Evolutionary conservation across 2,329 filamentous ascomycete genomes (phyloP).

Genomic region (Hymenoscyphus fructigenus): DNA sequence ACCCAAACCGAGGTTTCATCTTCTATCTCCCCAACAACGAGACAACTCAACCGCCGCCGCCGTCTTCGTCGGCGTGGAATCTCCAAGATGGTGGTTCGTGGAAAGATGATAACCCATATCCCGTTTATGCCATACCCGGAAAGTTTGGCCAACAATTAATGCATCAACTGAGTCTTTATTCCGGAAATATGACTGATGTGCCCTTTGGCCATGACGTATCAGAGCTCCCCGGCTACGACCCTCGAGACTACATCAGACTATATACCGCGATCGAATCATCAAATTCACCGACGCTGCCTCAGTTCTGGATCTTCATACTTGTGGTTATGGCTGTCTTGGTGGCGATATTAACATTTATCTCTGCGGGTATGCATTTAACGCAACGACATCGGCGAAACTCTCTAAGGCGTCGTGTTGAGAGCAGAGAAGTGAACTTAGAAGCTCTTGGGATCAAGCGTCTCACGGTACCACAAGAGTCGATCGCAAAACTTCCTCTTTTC

Average conservation of each 20-base stretch:
- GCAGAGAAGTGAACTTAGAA: constrained; percentile 83
- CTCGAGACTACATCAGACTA: constrained; percentile 59
- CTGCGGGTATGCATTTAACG: constrained; percentile 71
- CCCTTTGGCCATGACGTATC: constrained; percentile 59
- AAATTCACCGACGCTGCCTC: constrained; percentile 55
- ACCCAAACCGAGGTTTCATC: constrained; percentile 61
- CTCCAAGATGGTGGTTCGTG: constrained; percentile 69
- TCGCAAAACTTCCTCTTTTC: constrained; percentile 76
- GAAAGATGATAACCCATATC: constrained; percentile 69
- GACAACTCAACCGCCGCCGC: constrained; percentile 62
- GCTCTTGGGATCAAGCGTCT: constrained; percentile 80
- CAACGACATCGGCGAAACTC: constrained; percentile 68
- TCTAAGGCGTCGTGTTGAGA: constrained; percentile 68
- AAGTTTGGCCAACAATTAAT: constrained; percentile 67
- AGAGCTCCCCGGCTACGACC: constrained; percentile 53
- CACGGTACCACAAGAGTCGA: constrained; percentile 68
- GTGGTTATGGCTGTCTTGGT: constrained; percentile 72
- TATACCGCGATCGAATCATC: constrained; percentile 55
- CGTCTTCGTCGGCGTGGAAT: constrained; percentile 66
- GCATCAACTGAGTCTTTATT: constrained; percentile 71
- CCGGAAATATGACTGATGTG: constrained; percentile 66
- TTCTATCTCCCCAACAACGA: constrained; percentile 60
- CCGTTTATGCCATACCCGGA: constrained; percentile 79
- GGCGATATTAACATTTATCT: constrained; percentile 65
- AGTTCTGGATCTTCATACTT: constrained; percentile 77